Evolutionary conservation across 495 filamentous ascomycete species (phyloP).

Genomic region (Filosporella fistucella): DNA sequence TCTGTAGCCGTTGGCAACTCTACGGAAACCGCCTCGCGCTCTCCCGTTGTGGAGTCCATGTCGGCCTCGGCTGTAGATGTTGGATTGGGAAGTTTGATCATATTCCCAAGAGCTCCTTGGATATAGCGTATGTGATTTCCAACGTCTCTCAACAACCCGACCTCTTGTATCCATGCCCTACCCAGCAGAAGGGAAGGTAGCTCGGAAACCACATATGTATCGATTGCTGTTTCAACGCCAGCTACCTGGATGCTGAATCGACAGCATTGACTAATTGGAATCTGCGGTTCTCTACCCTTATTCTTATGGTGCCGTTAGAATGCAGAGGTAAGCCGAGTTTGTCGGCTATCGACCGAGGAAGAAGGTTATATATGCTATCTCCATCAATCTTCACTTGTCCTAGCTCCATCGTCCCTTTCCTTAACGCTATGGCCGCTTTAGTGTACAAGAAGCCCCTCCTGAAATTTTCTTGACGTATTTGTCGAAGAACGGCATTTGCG

Average conservation of each 20-base stretch:
- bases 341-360: constrained; percentile 12
- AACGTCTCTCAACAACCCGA: constrained; percentile 16
- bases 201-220: constrained; percentile 16
- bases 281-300: constrained; percentile 11
- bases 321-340: constrained; percentile 14
- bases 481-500: background rate
- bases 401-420: background rate
- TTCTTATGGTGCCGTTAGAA: constrained; percentile 11
- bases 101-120: constrained; percentile 6
- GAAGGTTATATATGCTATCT: constrained; percentile 10
- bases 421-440: background rate
- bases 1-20: background rate
- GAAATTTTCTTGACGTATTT: background rate
- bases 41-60: background rate
- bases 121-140: constrained; percentile 14
- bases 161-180: constrained; percentile 13
- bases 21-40: background rate
- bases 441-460: background rate
- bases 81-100: background rate
- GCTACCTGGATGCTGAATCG: constrained; percentile 15
- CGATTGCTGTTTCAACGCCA: constrained; percentile 12
- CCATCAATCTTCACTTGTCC: constrained; percentile 2
- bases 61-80: background rate
- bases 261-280: constrained; percentile 15
- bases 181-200: constrained; percentile 17